A percentile compares a stretch with the other conserved stretches of the same genome.
Evolutionary conservation across 2,329 filamentous ascomycete genomes (phyloP).

Genomic region (Aspergillus alliaceus): DNA sequence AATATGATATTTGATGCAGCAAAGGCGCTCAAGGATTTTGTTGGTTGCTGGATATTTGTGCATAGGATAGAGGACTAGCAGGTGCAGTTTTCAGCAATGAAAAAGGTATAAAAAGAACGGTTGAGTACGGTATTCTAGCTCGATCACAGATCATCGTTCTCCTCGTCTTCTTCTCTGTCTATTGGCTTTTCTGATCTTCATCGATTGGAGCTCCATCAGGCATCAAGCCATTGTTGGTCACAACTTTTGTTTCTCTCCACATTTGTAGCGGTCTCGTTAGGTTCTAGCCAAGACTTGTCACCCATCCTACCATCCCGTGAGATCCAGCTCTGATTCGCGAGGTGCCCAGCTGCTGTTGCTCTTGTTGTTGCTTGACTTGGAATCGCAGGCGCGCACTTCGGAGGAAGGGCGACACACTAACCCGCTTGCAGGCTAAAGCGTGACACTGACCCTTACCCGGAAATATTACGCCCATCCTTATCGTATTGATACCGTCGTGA

Average conservation of each 20-base stretch:
- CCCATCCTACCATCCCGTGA: not conserved
- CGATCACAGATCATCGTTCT: not conserved
- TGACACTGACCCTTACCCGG: conserved; percentile 6
- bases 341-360: not conserved
- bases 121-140: not conserved
- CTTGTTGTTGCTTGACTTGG: conserved; percentile 4
- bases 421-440: conserved; percentile 5
- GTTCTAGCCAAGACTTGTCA: conserved; percentile 3
- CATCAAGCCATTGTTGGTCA: not conserved
- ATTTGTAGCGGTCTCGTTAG: not conserved
- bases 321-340: conserved; percentile 10
- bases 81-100: not conserved
- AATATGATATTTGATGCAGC: not conserved
- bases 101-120: conserved; percentile 1
- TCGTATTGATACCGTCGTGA: conserved; percentile 3
- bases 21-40: not conserved
- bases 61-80: not conserved
- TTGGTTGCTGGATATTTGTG: not conserved
- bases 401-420: conserved; percentile 12
- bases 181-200: not conserved
- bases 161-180: too few relatives aligned
- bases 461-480: conserved; percentile 7
- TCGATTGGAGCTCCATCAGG: not conserved
- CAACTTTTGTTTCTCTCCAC: not conserved
- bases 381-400: conserved; percentile 17